Evolutionary conservation across 2,329 filamentous ascomycete genomes (phyloP), one percentile per base, ranked within the genome.

Genomic region (Arachnomyces sp.): DNA sequence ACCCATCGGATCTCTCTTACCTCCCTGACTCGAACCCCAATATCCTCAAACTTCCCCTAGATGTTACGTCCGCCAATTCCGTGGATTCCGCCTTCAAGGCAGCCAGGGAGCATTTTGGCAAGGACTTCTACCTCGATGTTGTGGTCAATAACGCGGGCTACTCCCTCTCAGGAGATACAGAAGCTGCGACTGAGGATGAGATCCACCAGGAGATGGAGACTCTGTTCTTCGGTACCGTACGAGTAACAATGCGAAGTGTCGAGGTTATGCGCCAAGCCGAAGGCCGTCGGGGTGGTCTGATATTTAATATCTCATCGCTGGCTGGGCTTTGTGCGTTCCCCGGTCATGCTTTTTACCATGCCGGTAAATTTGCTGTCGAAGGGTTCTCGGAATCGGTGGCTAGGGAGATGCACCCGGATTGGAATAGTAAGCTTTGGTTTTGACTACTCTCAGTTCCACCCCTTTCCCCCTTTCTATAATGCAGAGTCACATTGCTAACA

Each of bases 41-140:
- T 36, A 53, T 72, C 20, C 59, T 74, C 44, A 72, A 70, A 44
- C 51, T 73, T 2, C 49, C 55, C 0, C 55, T 75, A 2, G 71
- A 75, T 40, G 71, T 76, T 2, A 72, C 67, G 0, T 71, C 62
- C 0, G 44, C 48, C 0, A 15, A 38, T 0, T 60, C 62, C 1
- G 61, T 72, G 42, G 47, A 59, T 7, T 38, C 39, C 1, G 66
- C 66, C 0, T 47, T 72, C 11, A 18, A 40, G 0, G 45, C 51
- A 0, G 54, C 66, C 1, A 52, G 59, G 2, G 40, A 45, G 1
- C 39, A 56, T 5, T 66, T 67, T 25, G 63, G 64, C 28, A 31
- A 55, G 9, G 20, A 25, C 20, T 25, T 25, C 20, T 5, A 25
- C 9, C 20, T 28, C 36, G 45, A 43, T 38, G 43, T 36, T 34